Evolutionary conservation across 345 rosid genomes (phyloP).

Genomic region (Orychophragmus violaceus): DNA sequence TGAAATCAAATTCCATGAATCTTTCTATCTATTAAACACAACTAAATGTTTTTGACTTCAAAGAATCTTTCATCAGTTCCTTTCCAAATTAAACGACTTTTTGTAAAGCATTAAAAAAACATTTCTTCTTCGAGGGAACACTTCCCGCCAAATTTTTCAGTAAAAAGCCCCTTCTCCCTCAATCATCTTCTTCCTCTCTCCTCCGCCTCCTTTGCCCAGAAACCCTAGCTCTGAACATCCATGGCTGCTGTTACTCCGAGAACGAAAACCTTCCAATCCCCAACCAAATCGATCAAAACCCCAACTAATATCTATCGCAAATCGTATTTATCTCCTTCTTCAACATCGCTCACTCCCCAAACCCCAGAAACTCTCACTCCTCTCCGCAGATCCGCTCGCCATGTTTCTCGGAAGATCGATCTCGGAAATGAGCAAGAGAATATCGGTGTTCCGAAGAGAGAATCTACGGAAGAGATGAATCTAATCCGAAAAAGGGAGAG

Average conservation of each 20-base stretch:
- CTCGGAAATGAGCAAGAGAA: neutral
- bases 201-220: conserved; percentile 1
- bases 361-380: conserved; percentile 42
- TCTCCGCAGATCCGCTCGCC: conserved; percentile 53
- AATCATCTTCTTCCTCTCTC: neutral
- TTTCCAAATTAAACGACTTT: conserved; percentile 2
- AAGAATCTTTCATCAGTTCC: neutral
- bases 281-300: conserved; percentile 26
- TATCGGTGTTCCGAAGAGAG: neutral
- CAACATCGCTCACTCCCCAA: conserved; percentile 35
- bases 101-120: neutral
- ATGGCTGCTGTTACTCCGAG: conserved; percentile 55
- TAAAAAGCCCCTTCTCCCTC: conserved; percentile 22
- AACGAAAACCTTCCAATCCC: conserved; percentile 28
- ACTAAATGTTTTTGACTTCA: neutral
- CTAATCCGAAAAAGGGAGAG: conserved; percentile 11
- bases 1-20: neutral
- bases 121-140: conserved; percentile 40
- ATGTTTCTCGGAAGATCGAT: conserved; percentile 24
- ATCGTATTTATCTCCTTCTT: conserved; percentile 26
- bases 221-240: conserved; percentile 19
- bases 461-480: conserved; percentile 11
- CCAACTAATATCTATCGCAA: conserved; percentile 10
- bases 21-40: neutral
- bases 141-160: conserved; percentile 54